These are phyloP conservation scores for Penicillium oxalicum DNA, from an alignment of 2,329 filamentous ascomycete genomes.

Conservation along the genomic window DNA sequence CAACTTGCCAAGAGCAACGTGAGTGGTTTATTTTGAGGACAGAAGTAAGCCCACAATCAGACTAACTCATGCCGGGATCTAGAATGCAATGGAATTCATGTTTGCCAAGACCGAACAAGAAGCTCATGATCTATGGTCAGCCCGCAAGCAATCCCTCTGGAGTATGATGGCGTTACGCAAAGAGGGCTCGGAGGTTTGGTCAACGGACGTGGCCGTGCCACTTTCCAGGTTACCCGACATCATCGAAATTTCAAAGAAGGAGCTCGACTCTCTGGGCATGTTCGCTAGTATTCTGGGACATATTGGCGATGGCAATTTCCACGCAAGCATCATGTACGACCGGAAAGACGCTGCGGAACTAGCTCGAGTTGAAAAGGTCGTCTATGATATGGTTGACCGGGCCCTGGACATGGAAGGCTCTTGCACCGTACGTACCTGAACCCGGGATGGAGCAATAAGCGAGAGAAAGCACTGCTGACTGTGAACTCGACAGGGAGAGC, in stretches of 20 bases:
- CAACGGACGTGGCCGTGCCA: constrained; percentile 57
- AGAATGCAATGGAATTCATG: constrained; percentile 48
- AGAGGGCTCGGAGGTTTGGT: constrained; percentile 55
- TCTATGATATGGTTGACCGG: constrained; percentile 85
- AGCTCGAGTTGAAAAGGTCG: constrained; percentile 70
- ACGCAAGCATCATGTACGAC: constrained; percentile 87
- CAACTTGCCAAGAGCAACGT: constrained; percentile 57
- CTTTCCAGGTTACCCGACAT: constrained; percentile 58
- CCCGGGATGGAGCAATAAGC: neutral
- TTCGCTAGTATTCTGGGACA: constrained; percentile 87
- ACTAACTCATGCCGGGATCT: neutral
- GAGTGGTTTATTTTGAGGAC: neutral
- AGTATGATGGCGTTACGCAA: constrained; percentile 53
- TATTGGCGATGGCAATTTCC: constrained; percentile 91
- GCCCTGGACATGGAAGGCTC: constrained; percentile 92
- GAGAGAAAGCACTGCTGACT: constrained; percentile 6
- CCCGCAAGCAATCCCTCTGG: constrained; percentile 56
- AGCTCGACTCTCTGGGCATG: constrained; percentile 76
- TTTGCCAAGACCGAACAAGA: constrained; percentile 51
- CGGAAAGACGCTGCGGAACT: constrained; percentile 61
- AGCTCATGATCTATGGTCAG: constrained; percentile 54
- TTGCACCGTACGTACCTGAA: constrained; percentile 53
- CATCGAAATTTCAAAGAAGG: constrained; percentile 77
- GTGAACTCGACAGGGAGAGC: constrained; percentile 56
- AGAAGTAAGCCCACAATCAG: too few relatives aligned